Evolutionary conservation across 2,329 filamentous ascomycete genomes (phyloP).

Genomic region (Periglandula ipomoeae): DNA sequence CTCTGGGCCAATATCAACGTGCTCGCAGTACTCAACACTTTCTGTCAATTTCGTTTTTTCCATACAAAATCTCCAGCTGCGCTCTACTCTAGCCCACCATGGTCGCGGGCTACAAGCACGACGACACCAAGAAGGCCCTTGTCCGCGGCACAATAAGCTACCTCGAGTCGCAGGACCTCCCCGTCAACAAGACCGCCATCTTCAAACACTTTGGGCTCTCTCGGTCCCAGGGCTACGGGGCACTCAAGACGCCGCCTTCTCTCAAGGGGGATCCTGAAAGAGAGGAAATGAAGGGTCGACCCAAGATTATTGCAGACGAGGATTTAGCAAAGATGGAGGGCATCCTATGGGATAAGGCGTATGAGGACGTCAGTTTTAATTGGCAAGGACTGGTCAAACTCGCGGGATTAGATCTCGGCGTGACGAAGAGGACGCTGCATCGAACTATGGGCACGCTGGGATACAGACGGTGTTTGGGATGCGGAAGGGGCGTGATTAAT

Average conservation of each 20-base stretch:
- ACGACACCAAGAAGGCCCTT: constrained; percentile 29
- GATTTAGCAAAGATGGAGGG: constrained; percentile 28
- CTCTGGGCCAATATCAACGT: background rate
- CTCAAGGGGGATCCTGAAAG: constrained; percentile 28
- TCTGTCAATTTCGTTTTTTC: too few relatives aligned
- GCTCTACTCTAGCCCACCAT: background rate
- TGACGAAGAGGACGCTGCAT: constrained; percentile 26
- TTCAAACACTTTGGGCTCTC: constrained; percentile 30
- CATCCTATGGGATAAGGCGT: constrained; percentile 27
- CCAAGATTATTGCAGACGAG: constrained; percentile 23
- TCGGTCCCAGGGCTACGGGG: constrained; percentile 28
- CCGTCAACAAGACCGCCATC: constrained; percentile 30
- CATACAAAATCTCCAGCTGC: too few relatives aligned
- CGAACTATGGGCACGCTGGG: constrained; percentile 28
- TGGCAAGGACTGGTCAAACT: constrained; percentile 25
- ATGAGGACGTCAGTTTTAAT: constrained; percentile 22
- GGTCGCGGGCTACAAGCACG: constrained; percentile 24
- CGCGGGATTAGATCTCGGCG: constrained; percentile 22
- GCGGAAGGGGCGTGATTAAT: constrained; percentile 21
- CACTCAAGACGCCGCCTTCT: constrained; percentile 23
- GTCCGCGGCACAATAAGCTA: constrained; percentile 30
- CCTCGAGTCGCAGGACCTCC: constrained; percentile 27
- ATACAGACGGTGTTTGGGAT: constrained; percentile 25
- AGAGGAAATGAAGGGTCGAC: constrained; percentile 28
- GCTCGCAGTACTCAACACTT: too few relatives aligned